These are phyloP conservation scores for Talaromyces trachyspermus DNA, from an alignment of 495 filamentous ascomycete species.

Conservation along the genomic window DNA sequence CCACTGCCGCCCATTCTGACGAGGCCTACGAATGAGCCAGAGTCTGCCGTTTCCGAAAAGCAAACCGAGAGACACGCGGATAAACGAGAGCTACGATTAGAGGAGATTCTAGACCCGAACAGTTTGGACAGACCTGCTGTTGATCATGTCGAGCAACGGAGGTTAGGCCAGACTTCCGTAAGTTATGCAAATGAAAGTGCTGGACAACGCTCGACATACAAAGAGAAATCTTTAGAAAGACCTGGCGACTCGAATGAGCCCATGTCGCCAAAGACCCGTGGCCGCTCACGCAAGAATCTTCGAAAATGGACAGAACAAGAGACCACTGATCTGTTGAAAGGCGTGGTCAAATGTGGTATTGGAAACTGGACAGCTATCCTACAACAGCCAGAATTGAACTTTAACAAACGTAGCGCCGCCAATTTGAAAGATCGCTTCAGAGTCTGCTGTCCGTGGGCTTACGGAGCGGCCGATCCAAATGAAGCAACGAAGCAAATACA, in stretches of 20 bases:
- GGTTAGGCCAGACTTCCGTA: neutral
- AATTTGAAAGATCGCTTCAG: slow-evolving; percentile 85
- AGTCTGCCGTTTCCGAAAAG: slow-evolving; percentile 20
- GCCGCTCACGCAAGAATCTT: slow-evolving; percentile 39
- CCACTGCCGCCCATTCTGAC: slow-evolving; percentile 45
- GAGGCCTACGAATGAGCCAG: slow-evolving; percentile 25
- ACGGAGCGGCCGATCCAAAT: slow-evolving; percentile 37
- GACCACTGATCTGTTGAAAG: slow-evolving; percentile 65
- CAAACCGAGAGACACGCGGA: slow-evolving; percentile 25
- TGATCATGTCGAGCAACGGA: slow-evolving; percentile 8
- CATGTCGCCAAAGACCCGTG: slow-evolving; percentile 33
- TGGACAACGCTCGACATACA: neutral
- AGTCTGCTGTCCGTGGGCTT: slow-evolving; percentile 62
- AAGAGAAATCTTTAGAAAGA: slow-evolving; percentile 8
- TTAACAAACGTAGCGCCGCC: slow-evolving; percentile 66
- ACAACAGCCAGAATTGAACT: slow-evolving; percentile 63
- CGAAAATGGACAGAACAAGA: slow-evolving; percentile 80
- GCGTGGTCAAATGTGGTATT: slow-evolving; percentile 74
- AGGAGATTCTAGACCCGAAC: slow-evolving; percentile 30
- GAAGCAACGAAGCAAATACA: slow-evolving; percentile 39
- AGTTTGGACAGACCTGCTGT: slow-evolving; percentile 13
- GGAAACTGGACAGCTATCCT: slow-evolving; percentile 85
- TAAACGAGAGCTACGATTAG: slow-evolving; percentile 28
- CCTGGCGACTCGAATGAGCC: slow-evolving; percentile 20
- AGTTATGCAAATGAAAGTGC: neutral